Conservation (phyloP, 768 basidiomycete genomes). For the Boletales sp. region DNA sequence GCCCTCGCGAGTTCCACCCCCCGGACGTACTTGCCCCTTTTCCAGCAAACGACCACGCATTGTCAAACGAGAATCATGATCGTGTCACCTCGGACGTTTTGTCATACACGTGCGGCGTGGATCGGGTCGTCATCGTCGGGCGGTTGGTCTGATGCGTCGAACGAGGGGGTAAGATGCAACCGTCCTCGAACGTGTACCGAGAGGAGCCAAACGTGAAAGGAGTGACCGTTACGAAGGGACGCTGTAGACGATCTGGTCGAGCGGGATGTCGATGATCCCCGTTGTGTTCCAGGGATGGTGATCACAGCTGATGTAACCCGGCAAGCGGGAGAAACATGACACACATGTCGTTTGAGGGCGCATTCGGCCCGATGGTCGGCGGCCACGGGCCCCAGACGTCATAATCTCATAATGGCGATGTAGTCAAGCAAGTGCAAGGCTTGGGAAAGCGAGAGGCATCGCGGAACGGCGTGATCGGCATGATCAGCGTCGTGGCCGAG, state of each 20-base stretch:
- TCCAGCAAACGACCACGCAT: slow-evolving; percentile 49
- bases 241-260: slow-evolving; percentile 67
- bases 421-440: slow-evolving; percentile 72
- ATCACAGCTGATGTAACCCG: slow-evolving; percentile 72
- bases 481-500: slow-evolving; percentile 63
- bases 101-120: slow-evolving; percentile 60
- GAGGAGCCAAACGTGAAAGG: slow-evolving; percentile 44
- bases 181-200: slow-evolving; percentile 34
- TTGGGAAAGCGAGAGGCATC: slow-evolving; percentile 53
- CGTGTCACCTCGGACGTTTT: slow-evolving; percentile 44
- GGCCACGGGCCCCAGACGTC: slow-evolving; percentile 56
- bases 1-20: slow-evolving; percentile 50
- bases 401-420: slow-evolving; percentile 64
- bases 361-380: slow-evolving; percentile 66
- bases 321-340: slow-evolving; percentile 48
- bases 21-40: slow-evolving; percentile 62
- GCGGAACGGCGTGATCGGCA: slow-evolving; percentile 61
- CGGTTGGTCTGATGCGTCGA: slow-evolving; percentile 40
- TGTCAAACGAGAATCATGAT: slow-evolving; percentile 62
- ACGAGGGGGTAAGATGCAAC: slow-evolving; percentile 44
- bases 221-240: slow-evolving; percentile 83
- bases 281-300: slow-evolving; percentile 66
- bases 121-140: slow-evolving; percentile 42
- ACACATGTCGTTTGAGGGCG: slow-evolving; percentile 79
- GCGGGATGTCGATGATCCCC: slow-evolving; percentile 77